Evolutionary conservation across 2,329 filamentous ascomycete species (phyloP), one percentile per base, ranked within the genome.

Genomic region (Stemphylium lycopersici): DNA sequence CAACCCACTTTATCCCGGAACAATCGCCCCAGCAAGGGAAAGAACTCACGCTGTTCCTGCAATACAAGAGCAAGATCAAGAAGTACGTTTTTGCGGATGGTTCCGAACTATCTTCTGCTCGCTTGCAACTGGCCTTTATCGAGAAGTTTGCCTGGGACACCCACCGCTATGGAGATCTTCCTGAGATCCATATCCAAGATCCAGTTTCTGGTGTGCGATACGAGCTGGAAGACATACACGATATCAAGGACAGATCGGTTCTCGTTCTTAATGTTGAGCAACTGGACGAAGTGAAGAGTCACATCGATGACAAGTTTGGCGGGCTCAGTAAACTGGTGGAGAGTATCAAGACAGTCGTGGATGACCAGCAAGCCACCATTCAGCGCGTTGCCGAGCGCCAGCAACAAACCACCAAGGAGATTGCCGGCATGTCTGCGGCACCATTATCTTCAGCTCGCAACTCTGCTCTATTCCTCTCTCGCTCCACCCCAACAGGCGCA

Each of bases 61-160:
- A 98, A 76, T 97, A 98, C 79, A 96, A 96, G 73, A 95, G 90
- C 66, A 95, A 95, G 72, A 93, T 98, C 65, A 98, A 97, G 78
- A 98, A 98, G 74, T 96, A 96, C 71, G 87, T 96, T 13, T 83
- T 98, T 31, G 80, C 90, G 0, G 92, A 96, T 72, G 93, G 93
- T 1, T 88, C 88, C 29, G 91, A 93, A 58, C 81, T 99, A 10
- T 93, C 91, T 2, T 88, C 97, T 55, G 92, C 92, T 1, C 86
- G 93, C 20, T 77, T 99, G 53, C 93, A 99, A 74, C 83, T 99
- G 24, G 93, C 95, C 0, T 99, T 99, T 67, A 99, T 99, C 65
- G 95, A 99, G 65, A 99, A 97, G 73, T 99, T 99, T 71, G 95
- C 93, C 0, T 99, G 96, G 93, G 98, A 96, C 67, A 97, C 93